Percentiles rank a stretch among this genome's conserved stretches.
Evolutionary conservation across 2,329 filamentous ascomycete species (phyloP).

Genomic region (Knufia petricola): DNA sequence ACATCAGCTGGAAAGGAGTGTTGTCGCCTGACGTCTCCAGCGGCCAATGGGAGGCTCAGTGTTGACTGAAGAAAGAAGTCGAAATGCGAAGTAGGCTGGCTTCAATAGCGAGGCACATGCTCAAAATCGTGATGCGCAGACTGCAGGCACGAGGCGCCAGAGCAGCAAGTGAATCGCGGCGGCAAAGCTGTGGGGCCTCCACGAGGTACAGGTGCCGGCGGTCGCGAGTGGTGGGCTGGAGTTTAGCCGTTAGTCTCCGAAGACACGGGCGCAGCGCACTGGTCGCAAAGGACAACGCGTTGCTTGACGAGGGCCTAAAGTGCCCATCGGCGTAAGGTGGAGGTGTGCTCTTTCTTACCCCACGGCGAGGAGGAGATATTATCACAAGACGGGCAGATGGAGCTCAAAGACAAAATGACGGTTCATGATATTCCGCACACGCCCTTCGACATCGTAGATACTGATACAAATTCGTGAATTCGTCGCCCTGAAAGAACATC

Average conservation of each 20-base stretch:
- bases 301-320: no score
- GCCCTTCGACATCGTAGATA: no score
- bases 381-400: no score
- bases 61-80: neutral
- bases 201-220: neutral
- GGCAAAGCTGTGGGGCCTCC: neutral
- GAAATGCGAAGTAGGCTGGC: neutral
- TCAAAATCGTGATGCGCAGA: slow-evolving; percentile 6
- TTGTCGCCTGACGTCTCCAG: neutral
- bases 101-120: neutral
- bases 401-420: no score
- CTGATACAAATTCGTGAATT: no score
- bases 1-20: neutral
- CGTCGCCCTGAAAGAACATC: no score
- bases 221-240: no score
- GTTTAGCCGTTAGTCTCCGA: neutral
- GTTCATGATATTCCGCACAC: no score
- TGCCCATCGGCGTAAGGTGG: no score
- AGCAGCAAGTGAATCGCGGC: neutral
- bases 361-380: no score
- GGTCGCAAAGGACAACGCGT: neutral
- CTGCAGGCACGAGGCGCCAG: neutral
- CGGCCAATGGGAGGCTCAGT: no score
- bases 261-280: neutral
- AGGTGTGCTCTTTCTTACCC: no score